Percentiles rank a stretch among this genome's conserved stretches.
Evolutionary conservation across 345 rosid genomes (phyloP).

Genomic region (Eucalyptus urophylla): DNA sequence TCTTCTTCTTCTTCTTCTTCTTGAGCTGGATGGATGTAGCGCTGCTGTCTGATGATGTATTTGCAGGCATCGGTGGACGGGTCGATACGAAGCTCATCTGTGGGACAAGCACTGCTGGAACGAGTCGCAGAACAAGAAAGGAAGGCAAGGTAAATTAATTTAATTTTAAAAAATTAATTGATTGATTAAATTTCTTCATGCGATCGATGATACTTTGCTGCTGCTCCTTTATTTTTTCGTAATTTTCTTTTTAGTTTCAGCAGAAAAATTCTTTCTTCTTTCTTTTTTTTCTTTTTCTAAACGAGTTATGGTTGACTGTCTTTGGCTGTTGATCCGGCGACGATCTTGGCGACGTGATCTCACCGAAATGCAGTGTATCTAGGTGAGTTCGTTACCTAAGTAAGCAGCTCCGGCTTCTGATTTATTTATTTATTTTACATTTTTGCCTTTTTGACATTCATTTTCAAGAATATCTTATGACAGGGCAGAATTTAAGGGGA

Average conservation of each 20-base stretch:
- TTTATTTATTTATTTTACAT: background rate
- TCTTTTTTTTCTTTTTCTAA: background rate
- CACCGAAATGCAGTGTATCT: slow-evolving; percentile 34
- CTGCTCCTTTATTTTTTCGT: background rate
- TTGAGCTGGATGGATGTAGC: background rate
- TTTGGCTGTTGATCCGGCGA: background rate
- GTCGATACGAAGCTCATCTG: slow-evolving; percentile 50
- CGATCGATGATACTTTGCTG: background rate
- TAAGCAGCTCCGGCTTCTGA: background rate
- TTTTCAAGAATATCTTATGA: background rate
- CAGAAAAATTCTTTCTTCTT: background rate
- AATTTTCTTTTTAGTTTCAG: background rate
- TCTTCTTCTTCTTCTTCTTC: background rate
- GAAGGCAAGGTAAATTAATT: slow-evolving; percentile 35
- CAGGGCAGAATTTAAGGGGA: background rate
- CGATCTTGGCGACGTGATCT: slow-evolving; percentile 1
- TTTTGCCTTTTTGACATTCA: background rate
- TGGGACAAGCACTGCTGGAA: slow-evolving; percentile 67
- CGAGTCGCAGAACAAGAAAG: slow-evolving; percentile 50
- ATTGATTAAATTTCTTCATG: background rate
- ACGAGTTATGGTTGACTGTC: background rate
- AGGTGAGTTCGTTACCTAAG: slow-evolving; percentile 12
- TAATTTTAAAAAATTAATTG: background rate
- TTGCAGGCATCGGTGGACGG: slow-evolving; percentile 51
- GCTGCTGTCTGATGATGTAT: background rate